A percentile compares a stretch with the other conserved stretches of the same genome.
Evolutionary conservation across 2,329 filamentous ascomycete species (phyloP).

Genomic region (Pseudocercospora pini-densiflorae): DNA sequence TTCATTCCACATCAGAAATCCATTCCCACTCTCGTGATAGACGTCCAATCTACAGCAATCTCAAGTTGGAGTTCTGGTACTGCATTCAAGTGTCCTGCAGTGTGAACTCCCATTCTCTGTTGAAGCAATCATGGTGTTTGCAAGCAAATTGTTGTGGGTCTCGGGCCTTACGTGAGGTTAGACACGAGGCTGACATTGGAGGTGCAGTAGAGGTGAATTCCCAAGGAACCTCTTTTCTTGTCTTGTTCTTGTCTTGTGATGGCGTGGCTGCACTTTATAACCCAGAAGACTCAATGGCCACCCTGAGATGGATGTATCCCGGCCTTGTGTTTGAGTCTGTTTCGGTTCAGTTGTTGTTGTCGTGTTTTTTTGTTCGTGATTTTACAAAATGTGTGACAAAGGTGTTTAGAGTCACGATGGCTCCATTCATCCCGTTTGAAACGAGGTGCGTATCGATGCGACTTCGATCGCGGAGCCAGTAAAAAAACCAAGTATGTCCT

Average conservation of each 20-base stretch:
- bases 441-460: conserved; percentile 6
- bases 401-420: background rate
- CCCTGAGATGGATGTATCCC: background rate
- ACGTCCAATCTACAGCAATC: background rate
- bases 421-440: background rate
- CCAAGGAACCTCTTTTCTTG: background rate
- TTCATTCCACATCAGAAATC: background rate
- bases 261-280: background rate
- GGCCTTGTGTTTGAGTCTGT: background rate
- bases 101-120: background rate
- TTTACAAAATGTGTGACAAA: background rate
- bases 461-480: conserved; percentile 3
- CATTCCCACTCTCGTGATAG: background rate
- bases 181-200: conserved; percentile 4
- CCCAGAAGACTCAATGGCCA: background rate
- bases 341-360: background rate
- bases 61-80: background rate
- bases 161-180: conserved; percentile 1
- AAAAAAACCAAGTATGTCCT: background rate
- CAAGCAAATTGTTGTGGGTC: background rate
- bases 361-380: background rate
- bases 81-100: background rate
- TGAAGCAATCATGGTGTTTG: conserved; percentile 1
- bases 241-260: background rate
- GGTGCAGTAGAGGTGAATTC: conserved; percentile 1